Base-by-base conservation (phyloP, 2,329 filamentous ascomycete genomes). In the Microcyclosporella mali region DNA sequence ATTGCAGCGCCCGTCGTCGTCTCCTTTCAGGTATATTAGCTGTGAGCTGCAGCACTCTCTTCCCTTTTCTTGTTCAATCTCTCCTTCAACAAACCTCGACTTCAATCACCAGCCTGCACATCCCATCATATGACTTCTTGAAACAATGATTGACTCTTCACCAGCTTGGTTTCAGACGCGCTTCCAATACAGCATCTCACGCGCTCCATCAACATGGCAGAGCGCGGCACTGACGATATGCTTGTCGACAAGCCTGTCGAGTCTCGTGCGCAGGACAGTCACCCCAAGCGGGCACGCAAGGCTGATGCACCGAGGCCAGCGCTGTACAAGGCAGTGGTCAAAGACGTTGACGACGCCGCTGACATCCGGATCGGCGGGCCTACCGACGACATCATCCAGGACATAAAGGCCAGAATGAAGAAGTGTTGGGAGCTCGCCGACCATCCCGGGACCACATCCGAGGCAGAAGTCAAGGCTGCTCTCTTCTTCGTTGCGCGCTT, bases 351-450 rank as follows among this genome's bases (percentile, higher is more conserved):
- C 17, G 10, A 34, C 32, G 15, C 18, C 10, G 12, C n/a, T 15
- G 14, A 4, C n/a, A 38, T 45, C n/a, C 35, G 33, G 15, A 18
- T 42, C 25, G 11, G 6, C 7, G 30, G 29, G 7, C 38, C 35
- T 4, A 41, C 34, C 7, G 37, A 34, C 4, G 38, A 42, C 11
- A 36, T 49, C 31, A 42, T 46, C 10, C 31, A 46, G 7, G 32
- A 14, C 10, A 40, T 51, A 11, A 33, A 46, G 3, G 28, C 16
- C 2, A 42, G 35, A 25, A 46, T 52, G 21, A 48, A 50, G 37
- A 48, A 51, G n/a, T 52, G 49, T 27, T 27, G 54, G 1, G 33
- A 39, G 1, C 17, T 29, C 1, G 47, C 37, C 2, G 33, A 48
- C 9, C 41, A 51, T 19, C 7, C 18, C 1, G 21, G 32, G 3